Base-by-base conservation (phyloP, 495 filamentous ascomycete species). In the Penicillium coprophilum region DNA sequence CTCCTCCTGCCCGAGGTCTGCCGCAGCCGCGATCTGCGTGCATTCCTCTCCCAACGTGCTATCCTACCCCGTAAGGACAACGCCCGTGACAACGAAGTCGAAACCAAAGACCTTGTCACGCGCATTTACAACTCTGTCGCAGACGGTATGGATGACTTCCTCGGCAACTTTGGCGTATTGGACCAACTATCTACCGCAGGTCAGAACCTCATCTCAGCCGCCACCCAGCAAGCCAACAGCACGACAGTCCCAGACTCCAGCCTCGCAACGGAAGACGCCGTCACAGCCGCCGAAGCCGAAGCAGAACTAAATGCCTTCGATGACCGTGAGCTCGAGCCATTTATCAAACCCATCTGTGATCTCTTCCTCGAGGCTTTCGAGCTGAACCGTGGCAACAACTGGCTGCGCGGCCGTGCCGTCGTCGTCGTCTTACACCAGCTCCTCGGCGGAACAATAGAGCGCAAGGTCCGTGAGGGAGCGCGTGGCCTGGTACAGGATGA, bases 321-420 rank as follows among this genome's bases (percentile, higher is more conserved):
- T 64, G 85, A 91, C 58, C 85, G 87, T 55, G 90, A 96, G 61
- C 77, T 91, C 0, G 90, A 96, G 65, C 95, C 95, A 7, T 97
- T 99, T 70, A 92, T 99, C 59, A 97, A 96, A 65, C 95, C 95
- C 8, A 96, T 99, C 59, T 97, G 92, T 71, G 94, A 99, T 70
- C 83, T 97, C 50, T 99, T 99, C 70, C 85, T 97, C 38, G 95
- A 97, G 74, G 81, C 90, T 11, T 99, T 99, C 69, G 92, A 96
- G 67, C 82, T 97, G 24, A 96, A 96, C 66, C 84, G 86, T 28
- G 92, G 91, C 17, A 96, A 92, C 70, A 97, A 95, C 68, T 95
- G 65, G 93, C 83, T 99, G 6, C 88, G 95, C 17, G 95, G 94
- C 9, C 85, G 95, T 17, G 94, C 95, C 13, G 95, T 97, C 1